Evolutionary conservation across 768 basidiomycete genomes (phyloP).

Genomic region (Boletus barrowsii): DNA sequence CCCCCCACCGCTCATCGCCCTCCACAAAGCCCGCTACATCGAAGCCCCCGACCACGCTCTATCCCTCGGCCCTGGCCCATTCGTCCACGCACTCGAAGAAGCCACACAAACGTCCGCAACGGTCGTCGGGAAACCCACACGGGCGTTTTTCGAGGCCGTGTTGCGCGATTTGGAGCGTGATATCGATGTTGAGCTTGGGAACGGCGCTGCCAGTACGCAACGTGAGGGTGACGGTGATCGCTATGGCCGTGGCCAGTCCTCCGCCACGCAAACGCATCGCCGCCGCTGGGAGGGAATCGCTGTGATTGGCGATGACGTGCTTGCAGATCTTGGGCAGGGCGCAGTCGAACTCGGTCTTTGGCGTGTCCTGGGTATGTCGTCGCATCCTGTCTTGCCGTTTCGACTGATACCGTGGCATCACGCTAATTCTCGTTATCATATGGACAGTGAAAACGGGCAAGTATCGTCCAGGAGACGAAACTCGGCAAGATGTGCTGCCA

Average conservation of each 20-base stretch:
- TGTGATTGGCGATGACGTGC: constrained; percentile 47
- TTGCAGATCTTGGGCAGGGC: constrained; percentile 62
- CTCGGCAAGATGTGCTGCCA: constrained; percentile 32
- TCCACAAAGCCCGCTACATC: constrained; percentile 57
- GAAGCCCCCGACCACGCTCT: constrained; percentile 45
- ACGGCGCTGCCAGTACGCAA: neutral
- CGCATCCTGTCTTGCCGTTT: no score
- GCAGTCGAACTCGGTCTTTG: constrained; percentile 58
- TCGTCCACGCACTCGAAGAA: constrained; percentile 59
- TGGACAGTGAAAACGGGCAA: constrained; percentile 63
- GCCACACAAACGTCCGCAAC: constrained; percentile 47
- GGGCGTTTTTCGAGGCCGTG: constrained; percentile 56
- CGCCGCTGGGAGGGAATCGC: no score
- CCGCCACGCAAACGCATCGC: no score
- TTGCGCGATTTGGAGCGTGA: constrained; percentile 41
- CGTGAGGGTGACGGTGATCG: constrained; percentile 23
- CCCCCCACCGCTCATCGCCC: constrained; percentile 47
- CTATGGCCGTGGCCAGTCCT: constrained; percentile 41
- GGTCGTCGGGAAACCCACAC: constrained; percentile 63
- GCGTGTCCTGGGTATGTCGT: constrained; percentile 55
- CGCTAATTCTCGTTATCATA: neutral
- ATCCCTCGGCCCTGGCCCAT: constrained; percentile 69
- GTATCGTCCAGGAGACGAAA: constrained; percentile 61
- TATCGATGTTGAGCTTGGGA: neutral
- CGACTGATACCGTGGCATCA: no score